Conservation (phyloP, 768 basidiomycete genomes). For the Suillus hirtellus region DNA sequence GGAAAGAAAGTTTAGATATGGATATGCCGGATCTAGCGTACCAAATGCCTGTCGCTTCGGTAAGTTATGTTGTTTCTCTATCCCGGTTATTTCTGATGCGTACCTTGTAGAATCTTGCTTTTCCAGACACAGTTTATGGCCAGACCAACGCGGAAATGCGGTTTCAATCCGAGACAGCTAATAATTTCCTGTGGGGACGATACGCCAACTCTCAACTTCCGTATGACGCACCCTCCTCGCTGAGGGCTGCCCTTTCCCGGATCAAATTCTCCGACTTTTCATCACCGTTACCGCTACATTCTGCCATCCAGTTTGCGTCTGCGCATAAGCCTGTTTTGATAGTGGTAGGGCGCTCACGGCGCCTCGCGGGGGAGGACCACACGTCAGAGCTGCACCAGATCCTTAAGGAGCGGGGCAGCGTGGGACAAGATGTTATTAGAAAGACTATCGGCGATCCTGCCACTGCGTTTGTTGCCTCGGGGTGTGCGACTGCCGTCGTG, state of each 20-base stretch:
- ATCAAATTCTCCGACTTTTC: constrained; percentile 58
- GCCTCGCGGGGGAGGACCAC: constrained; percentile 63
- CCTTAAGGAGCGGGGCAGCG: constrained; percentile 30
- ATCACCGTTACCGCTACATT: constrained; percentile 56
- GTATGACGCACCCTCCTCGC: constrained; percentile 7
- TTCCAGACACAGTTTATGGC: constrained; percentile 75
- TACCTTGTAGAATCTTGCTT: constrained; percentile 42
- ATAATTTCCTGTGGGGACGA: constrained; percentile 73
- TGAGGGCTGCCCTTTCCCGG: constrained; percentile 51
- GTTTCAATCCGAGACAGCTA: constrained; percentile 79
- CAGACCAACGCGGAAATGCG: constrained; percentile 60
- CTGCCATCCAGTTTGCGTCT: constrained; percentile 46
- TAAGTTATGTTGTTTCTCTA: constrained; percentile 14
- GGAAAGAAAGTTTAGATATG: constrained; percentile 41
- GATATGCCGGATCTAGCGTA: constrained; percentile 26
- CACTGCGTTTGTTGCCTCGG: constrained; percentile 68
- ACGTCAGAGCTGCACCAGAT: constrained; percentile 56
- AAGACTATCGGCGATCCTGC: constrained; percentile 88
- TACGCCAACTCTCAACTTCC: constrained; percentile 41
- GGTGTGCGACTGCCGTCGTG: constrained; percentile 57
- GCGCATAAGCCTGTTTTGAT: constrained; percentile 50
- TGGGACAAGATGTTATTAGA: constrained; percentile 41
- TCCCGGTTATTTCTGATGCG: constrained; percentile 10
- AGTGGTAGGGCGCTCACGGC: constrained; percentile 74
- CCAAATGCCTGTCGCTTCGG: constrained; percentile 4